Base-by-base conservation (phyloP, 1,284 basidiomycete genomes). In the Rhodofomes roseus region DNA sequence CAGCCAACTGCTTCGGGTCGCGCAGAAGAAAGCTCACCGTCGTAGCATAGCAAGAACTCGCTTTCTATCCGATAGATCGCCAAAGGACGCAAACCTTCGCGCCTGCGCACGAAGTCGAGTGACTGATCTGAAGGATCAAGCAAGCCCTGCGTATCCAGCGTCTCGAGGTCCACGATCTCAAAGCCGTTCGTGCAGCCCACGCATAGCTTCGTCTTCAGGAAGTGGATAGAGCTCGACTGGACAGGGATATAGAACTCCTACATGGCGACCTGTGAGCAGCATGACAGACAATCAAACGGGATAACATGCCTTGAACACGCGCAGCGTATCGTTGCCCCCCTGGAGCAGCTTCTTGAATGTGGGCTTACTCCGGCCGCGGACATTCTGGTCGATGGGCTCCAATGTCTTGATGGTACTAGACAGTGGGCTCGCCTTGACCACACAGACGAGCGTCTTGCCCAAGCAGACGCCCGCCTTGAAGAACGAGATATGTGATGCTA, bases 221-320 rank as follows among this genome's bases (percentile, higher is more conserved):
- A 98, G 76, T 98, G 95, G 54, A 99, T 93, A 9, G 95, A 98
- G 63, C 88, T 94, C 54, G 94, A 96, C 75, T 98, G 96, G 18
- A 97, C 94, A 0, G 97, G 96, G 60, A 99, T 98, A 74, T 99
- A 99, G 76, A 99, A 99, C 75, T 99, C 94, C 92, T 95, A 67
- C 23, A 66, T 43, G 57, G 12, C 58, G 31, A 16, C 44, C 48
- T 23, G 62, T 59, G 16, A 55, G 46, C 14, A 18, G 20, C 20
- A 29, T 5, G 4, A 14, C 18, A 31, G 40, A 29, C 20, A 23
- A 43, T 27, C 43, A 11, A 41, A 53, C 18, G 14, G 16, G 37
- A 6, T 23, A 14, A 76, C 85, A 55, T 65, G 92, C 93, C 80
- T 95, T 94, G 84, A 97, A 98, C 36, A 93, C 81, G 72, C 93